Evolutionary conservation across 2,329 filamentous ascomycete species (phyloP), one percentile per base, ranked within the genome.

Genomic region (Exserohilum rostratum): DNA sequence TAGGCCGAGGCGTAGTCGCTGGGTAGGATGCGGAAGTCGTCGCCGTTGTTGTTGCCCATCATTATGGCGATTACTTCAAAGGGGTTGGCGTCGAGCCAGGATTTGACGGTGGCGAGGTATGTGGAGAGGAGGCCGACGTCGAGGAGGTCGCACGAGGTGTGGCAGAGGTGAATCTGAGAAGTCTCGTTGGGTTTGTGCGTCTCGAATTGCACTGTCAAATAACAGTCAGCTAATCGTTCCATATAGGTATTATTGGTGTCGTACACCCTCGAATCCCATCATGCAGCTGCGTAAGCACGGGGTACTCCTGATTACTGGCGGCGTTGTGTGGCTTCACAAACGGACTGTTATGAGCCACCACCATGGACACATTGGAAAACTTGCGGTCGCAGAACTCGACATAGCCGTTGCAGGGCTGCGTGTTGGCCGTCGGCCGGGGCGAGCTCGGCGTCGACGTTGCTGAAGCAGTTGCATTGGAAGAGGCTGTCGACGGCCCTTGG

Each of bases 21-120:
- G 1, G 89, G 80, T 4, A 80, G 77, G n/a, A 87, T 86, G 70
- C 89, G 90, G 2, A 46, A 54, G 7, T 27, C 31, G 4, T 65
- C 49, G 3, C 54, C 58, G 76, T 92, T 68, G 34, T 68, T 90
- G 73, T 97, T 97, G 53, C 88, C 91, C 46, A 97, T 87, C 15
- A 97, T 80, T 60, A 97, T 87, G 1, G 91, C 93, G 22, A 97
- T 85, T 1, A 97, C 90, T 61, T 97, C 93, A 77, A 91, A 93
- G 0, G 91, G 92, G 64, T 97, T 87, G 0, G 70, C 65, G 6
- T 83, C 81, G 2, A 97, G 85, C 93, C 93, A 97, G 38, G 79
- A 73, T 31, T 81, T 81, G 11, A 96, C 89, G 0, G 80, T 81
- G 6, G 79, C 79, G 30, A 97, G 85, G 78, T 91, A 95, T 38